phyloP scores from a whole-genome alignment of 257 asterid genomes.

The Anisodus tanguticus region DNA sequence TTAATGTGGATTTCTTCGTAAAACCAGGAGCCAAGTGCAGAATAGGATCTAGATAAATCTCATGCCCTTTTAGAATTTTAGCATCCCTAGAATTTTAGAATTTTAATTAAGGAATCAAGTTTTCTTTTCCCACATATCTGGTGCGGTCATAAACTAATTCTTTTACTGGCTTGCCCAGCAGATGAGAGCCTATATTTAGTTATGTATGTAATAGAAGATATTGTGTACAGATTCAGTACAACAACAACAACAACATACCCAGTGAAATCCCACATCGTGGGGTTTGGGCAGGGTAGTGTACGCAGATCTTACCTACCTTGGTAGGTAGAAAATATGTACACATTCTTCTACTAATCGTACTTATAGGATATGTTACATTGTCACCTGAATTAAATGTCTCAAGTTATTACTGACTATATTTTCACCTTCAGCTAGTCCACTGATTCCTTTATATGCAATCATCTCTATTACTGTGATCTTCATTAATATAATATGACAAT shows the following conservation, averaged over 20 bases:
- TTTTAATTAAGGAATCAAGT: background rate
- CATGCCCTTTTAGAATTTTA: background rate
- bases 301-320: too few species aligned
- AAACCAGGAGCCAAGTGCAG: background rate
- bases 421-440: conserved; percentile 20
- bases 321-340: background rate
- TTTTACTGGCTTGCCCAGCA: background rate
- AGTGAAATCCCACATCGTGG: too few species aligned
- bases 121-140: background rate
- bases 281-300: too few species aligned
- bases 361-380: background rate
- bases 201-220: background rate
- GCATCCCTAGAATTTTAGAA: background rate
- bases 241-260: too few species aligned
- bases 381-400: background rate
- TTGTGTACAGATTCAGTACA: background rate
- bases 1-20: conserved; percentile 4
- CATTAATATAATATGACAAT: background rate
- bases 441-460: background rate
- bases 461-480: conserved; percentile 9
- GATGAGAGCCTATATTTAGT: background rate
- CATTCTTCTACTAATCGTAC: background rate
- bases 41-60: background rate
- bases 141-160: background rate
- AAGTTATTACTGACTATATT: background rate